Evolutionary conservation across 1,139 yeast species (phyloP).

Genomic region (Yamadazyma diddensiae): DNA sequence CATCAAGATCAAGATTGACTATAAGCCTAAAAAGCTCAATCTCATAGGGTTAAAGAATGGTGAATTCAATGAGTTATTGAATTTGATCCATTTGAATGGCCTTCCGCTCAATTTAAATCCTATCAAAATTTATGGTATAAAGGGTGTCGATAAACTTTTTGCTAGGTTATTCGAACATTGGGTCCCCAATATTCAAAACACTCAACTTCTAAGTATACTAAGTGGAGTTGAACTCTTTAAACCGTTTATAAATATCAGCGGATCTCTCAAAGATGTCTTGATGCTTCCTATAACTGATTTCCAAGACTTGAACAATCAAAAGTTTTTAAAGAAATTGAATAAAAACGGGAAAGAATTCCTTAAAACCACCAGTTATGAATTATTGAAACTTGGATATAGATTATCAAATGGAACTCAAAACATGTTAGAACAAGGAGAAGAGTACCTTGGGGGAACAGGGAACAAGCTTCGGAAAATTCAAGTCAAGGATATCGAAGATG

Average conservation of each 20-base stretch:
- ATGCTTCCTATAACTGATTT: slow-evolving; percentile 75
- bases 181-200: slow-evolving; percentile 81
- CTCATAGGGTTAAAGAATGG: slow-evolving; percentile 84
- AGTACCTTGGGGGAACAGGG: slow-evolving; percentile 68
- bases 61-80: slow-evolving; percentile 80
- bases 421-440: slow-evolving; percentile 76
- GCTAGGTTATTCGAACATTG: slow-evolving; percentile 60
- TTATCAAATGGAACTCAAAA: slow-evolving; percentile 88
- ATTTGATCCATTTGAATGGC: slow-evolving; percentile 84
- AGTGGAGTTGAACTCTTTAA: slow-evolving; percentile 83
- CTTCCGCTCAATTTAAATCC: slow-evolving; percentile 65
- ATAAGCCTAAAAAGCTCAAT: slow-evolving; percentile 87
- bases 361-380: slow-evolving; percentile 75
- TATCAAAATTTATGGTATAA: slow-evolving; percentile 67
- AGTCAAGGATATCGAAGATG: slow-evolving; percentile 2
- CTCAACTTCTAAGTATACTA: slow-evolving; percentile 75
- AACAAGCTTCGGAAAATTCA: slow-evolving; percentile 33
- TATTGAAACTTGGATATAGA: slow-evolving; percentile 79
- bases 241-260: slow-evolving; percentile 73
- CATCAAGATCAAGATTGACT: slow-evolving; percentile 71
- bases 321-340: slow-evolving; percentile 66
- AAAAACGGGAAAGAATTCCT: slow-evolving; percentile 80
- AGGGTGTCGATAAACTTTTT: slow-evolving; percentile 66
- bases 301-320: slow-evolving; percentile 45
- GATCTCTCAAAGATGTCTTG: slow-evolving; percentile 72